phyloP scores from a whole-genome alignment of 352 stramenopile species.

The Globisporangium nagaii region DNA sequence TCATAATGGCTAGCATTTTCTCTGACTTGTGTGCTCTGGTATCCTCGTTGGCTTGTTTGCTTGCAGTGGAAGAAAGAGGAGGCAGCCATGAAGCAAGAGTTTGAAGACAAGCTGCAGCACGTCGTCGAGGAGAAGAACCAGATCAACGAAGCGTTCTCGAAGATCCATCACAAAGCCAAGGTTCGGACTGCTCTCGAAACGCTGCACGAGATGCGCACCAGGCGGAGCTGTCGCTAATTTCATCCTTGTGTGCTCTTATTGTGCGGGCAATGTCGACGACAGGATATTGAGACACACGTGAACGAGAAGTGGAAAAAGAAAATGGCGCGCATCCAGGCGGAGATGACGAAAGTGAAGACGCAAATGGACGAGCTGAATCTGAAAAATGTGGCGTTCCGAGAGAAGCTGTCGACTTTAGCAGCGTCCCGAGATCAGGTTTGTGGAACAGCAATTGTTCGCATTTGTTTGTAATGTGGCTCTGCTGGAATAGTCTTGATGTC shows the following conservation, averaged over 20 bases:
- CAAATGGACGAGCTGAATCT: slow-evolving; percentile 73
- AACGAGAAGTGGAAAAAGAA: slow-evolving; percentile 79
- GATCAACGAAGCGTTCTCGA: slow-evolving; percentile 42
- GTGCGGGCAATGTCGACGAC: background rate
- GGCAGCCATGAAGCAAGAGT: slow-evolving; percentile 36
- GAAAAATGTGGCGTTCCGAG: slow-evolving; percentile 72
- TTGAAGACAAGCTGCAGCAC: slow-evolving; percentile 51
- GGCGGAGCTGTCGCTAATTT: too few species aligned
- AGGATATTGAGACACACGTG: slow-evolving; percentile 61
- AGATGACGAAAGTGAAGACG: slow-evolving; percentile 57
- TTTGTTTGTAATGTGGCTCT: background rate
- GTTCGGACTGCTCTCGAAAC: slow-evolving; percentile 18
- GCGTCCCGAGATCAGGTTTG: slow-evolving; percentile 67
- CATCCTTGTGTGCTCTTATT: background rate
- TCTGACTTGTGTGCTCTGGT: slow-evolving; percentile 3
- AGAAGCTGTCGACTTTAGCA: slow-evolving; percentile 58
- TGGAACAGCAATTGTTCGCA: too few species aligned
- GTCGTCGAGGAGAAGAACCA: slow-evolving; percentile 59
- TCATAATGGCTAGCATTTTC: too few species aligned
- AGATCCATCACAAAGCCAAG: slow-evolving; percentile 54
- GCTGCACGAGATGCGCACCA: too few species aligned
- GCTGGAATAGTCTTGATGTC: background rate
- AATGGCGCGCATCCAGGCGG: slow-evolving; percentile 55
- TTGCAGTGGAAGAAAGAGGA: slow-evolving; percentile 62
- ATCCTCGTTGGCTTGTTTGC: background rate